Conservation (phyloP, 345 rosid genomes). For the Noccaea bulbosa region DNA sequence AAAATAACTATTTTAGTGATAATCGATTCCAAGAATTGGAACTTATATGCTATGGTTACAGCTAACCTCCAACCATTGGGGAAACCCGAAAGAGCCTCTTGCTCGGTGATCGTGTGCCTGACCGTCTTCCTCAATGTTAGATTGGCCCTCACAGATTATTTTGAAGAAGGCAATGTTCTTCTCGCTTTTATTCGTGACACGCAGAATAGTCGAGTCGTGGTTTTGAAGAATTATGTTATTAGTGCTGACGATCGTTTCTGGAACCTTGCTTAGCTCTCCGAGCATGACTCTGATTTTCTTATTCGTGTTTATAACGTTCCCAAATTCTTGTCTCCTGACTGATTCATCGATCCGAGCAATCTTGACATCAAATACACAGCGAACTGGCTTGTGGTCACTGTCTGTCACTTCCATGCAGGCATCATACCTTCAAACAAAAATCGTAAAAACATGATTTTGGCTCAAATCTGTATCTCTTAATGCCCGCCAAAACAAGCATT, state of each 20-base stretch:
- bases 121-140: constrained; percentile 59
- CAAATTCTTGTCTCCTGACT: constrained; percentile 72
- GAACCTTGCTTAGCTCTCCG: constrained; percentile 59
- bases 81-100: constrained; percentile 69
- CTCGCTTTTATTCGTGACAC: constrained; percentile 64
- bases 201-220: constrained; percentile 59
- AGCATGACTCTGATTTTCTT: constrained; percentile 58
- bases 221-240: constrained; percentile 68
- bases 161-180: constrained; percentile 57
- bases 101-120: constrained; percentile 56
- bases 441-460: constrained; percentile 10
- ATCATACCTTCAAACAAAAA: constrained; percentile 55
- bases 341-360: constrained; percentile 76
- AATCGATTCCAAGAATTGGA: not conserved
- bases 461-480: not conserved
- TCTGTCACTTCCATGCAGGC: constrained; percentile 84
- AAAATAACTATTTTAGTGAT: not conserved
- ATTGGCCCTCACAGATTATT: constrained; percentile 69
- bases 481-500: not conserved
- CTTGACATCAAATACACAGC: constrained; percentile 63
- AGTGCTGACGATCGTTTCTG: constrained; percentile 73
- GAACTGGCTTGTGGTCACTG: constrained; percentile 91
- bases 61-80: constrained; percentile 80
- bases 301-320: constrained; percentile 56
- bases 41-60: too few relatives aligned